Base-by-base conservation (phyloP, 768 basidiomycete species). In the Leccinum variicolor region DNA sequence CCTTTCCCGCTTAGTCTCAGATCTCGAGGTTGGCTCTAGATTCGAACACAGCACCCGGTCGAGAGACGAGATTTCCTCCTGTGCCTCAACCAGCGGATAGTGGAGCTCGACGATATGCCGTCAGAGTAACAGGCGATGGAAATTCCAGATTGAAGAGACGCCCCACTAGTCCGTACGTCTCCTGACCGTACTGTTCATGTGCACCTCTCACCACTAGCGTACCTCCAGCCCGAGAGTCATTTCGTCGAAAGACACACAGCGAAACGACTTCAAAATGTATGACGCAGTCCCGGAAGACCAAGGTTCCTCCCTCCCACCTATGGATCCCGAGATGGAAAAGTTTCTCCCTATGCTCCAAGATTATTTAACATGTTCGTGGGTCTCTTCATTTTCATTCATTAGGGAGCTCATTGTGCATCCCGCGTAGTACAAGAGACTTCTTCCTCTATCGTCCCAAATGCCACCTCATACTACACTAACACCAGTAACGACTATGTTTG, bases 261-360 rank as follows among this genome's bases (percentile, higher is more conserved):
- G 72, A 56, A 71, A 62, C 41, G 73, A 85, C 48, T 82, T 89
- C 70, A 85, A 77, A 66, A 78, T 92, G 79, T 91, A 85, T 55
- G 89, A 92, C 58, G 90, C 89, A 0, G 76, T 92, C 11, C 83
- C 74, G 3, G 73, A 79, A 39, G 62, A 73, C 10, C 69, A 73
- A 43, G 70, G 69, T 8, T 43, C 67, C 19, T 46, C 64, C 5
- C 54, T 71, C 3, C 70, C 73, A 11, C 64, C 70, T 34, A 56
- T 76, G 6, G 86, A 85, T 61, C 66, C 76, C 5, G 88, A 91
- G 63, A 82, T 92, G 76, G 89, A 86, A 54, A 89, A 88, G 54
- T 91, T 92, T 65, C 58, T 89, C 47, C 86, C 90, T 0, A 77
- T 92, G 77, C 72, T 92, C n/a, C 81, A 84, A 57, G 87, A 90